Conservation (phyloP, 192 early-diverging fungal species). For the Coemansia sp. region DNA sequence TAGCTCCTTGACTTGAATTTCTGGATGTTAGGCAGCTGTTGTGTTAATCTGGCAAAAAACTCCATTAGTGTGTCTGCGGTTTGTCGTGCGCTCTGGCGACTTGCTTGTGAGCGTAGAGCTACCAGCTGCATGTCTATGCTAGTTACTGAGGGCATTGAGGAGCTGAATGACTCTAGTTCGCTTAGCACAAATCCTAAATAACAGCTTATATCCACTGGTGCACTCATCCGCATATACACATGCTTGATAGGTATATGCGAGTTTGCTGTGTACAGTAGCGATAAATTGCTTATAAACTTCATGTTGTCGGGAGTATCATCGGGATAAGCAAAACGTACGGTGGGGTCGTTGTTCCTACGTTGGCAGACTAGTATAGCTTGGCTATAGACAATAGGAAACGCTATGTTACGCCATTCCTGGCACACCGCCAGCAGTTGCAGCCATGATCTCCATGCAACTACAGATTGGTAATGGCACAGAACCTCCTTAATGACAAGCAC, state of each 20-base stretch:
- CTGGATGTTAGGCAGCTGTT: not conserved
- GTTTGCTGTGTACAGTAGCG: not conserved
- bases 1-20: not conserved
- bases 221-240: not conserved
- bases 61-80: too few species aligned
- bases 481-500: too few species aligned
- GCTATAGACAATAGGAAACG: not conserved
- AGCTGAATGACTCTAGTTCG: not conserved
- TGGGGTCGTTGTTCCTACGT: not conserved
- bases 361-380: not conserved
- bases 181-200: not conserved
- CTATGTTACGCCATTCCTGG: not conserved
- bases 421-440: not conserved
- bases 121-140: too few species aligned
- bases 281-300: not conserved
- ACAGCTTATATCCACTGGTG: not conserved
- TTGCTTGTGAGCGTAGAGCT: too few species aligned
- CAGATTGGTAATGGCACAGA: too few species aligned
- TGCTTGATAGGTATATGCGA: not conserved
- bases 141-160: too few species aligned
- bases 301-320: not conserved
- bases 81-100: too few species aligned
- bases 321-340: not conserved
- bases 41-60: too few species aligned
- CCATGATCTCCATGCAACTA: not conserved